Percentiles rank a stretch among this genome's conserved stretches.
Conservation (phyloP, 352 stramenopile genomes). For the Phytophthora podocarpi region DNA sequence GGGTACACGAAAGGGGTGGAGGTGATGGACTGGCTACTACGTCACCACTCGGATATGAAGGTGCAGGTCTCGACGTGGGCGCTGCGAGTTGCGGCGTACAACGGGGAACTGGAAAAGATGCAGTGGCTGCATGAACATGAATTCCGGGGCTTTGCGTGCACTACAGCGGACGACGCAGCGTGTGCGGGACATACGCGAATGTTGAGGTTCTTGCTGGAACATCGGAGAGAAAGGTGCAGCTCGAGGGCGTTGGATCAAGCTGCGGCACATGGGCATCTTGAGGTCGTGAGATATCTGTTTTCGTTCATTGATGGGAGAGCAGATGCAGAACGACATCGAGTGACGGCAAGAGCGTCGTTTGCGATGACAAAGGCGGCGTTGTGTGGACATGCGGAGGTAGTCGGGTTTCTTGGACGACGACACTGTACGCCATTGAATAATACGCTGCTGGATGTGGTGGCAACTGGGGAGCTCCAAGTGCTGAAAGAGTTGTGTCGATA, state of each 20-base stretch:
- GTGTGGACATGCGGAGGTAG: slow-evolving; percentile 31
- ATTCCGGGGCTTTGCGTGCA: slow-evolving; percentile 31
- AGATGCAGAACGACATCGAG: slow-evolving; percentile 15
- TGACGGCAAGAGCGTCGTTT: slow-evolving; percentile 31
- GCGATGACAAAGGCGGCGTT: slow-evolving; percentile 35
- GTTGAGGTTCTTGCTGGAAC: slow-evolving; percentile 48
- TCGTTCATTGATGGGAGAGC: slow-evolving; percentile 15
- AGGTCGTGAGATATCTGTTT: slow-evolving; percentile 55
- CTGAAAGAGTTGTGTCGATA: slow-evolving; percentile 36
- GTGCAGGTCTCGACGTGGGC: slow-evolving; percentile 30
- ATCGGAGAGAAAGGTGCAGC: slow-evolving; percentile 45
- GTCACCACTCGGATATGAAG: slow-evolving; percentile 3
- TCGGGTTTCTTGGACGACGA: slow-evolving; percentile 26
- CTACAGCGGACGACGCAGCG: slow-evolving; percentile 32
- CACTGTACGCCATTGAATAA: slow-evolving; percentile 30
- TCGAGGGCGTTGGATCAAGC: slow-evolving; percentile 50
- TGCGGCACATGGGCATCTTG: slow-evolving; percentile 56
- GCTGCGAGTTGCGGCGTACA: slow-evolving; percentile 29
- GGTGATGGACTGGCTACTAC: slow-evolving; percentile 34
- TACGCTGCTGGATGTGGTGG: slow-evolving; percentile 37
- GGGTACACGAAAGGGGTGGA: slow-evolving; percentile 23
- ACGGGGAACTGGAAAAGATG: slow-evolving; percentile 34
- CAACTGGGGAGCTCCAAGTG: slow-evolving; percentile 26
- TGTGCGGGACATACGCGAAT: slow-evolving; percentile 43
- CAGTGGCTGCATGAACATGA: slow-evolving; percentile 33